Conservation (phyloP, 306 rosid species). For the Boehmeria nivea region DNA sequence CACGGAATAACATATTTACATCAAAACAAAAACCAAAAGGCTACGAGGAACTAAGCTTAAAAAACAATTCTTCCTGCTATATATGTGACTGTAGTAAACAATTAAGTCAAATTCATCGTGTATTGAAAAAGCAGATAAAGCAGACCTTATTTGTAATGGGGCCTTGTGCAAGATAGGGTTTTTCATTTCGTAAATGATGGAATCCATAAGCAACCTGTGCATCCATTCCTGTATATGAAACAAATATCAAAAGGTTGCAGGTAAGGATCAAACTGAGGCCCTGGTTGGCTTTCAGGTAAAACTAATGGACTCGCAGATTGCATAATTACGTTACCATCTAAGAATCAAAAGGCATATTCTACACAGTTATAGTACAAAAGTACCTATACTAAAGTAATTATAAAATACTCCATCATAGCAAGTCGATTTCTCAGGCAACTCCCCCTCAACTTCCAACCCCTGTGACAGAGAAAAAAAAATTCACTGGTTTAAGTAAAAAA, state of each 20-base stretch:
- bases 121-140: no score
- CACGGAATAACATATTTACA: neutral
- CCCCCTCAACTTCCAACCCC: conserved; percentile 71
- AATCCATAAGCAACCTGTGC: conserved; percentile 97
- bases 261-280: conserved; percentile 8
- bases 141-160: conserved; percentile 92
- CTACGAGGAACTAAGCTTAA: neutral
- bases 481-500: no score
- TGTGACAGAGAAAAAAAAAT: conserved; percentile 25
- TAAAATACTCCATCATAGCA: conserved; percentile 88
- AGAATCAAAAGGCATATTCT: conserved; percentile 8
- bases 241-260: neutral
- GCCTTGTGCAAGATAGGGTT: conserved; percentile 87
- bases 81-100: neutral
- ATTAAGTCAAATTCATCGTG: no score
- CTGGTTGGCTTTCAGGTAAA: neutral
- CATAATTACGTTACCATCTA: neutral
- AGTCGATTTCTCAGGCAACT: conserved; percentile 52
- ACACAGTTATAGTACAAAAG: neutral
- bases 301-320: no score
- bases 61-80: no score
- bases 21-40: neutral
- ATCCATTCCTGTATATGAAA: conserved; percentile 80
- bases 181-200: conserved; percentile 86
- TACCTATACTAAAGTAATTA: conserved; percentile 96